Evolutionary conservation across 495 filamentous ascomycete species (phyloP), one percentile per base, ranked within the genome.

Genomic region (Penicillium psychrofluorescens): DNA sequence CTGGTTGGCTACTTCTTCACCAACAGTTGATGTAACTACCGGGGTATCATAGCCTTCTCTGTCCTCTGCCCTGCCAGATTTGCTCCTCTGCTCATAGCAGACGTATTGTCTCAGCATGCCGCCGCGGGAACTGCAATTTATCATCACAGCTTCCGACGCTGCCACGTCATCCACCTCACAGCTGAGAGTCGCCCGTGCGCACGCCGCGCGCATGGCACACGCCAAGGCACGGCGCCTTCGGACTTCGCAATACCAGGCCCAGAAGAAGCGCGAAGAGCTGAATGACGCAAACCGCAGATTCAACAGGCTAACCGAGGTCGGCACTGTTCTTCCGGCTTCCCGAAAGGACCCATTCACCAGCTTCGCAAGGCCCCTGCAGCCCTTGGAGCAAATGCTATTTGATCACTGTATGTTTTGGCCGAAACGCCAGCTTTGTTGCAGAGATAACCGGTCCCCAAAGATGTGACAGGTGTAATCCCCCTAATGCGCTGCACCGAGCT

Each of bases 101-200:
- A 22, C 2, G 4, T 22, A 22, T 22, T 22, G 22, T 16, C 22
- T 6, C 34, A 42, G 11, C 29, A 49, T 49, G 46, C 14, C 34
- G 0, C 15, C 41, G 11, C 42, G 11, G 13, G 29, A 38, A 31
- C 8, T 41, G 7, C 42, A 50, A 11, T 50, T 45, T 13, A 45
- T 50, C 15, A 38, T 45, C 8, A 14, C 29, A 7, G 10, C 30
- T 4, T 14, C 22, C 34, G 35, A 34, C 11, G 11, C 48, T 11
- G 54, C 43, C 2, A 65, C 68, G 46, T 74, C 67, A 14, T 54
- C 50, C 16, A 13, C 30, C 11, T 27, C 36, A 12, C 48, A 46
- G 72, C 64, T 41, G 8, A 54, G 40, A 13, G n/a, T 43, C 13
- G 49, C 48, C 12, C 55, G 37, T 8, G 49, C 51, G n/a, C 55